These are phyloP conservation scores for Nicotiana attenuata DNA, from an alignment of 257 asterid species.

Conservation along the genomic window DNA sequence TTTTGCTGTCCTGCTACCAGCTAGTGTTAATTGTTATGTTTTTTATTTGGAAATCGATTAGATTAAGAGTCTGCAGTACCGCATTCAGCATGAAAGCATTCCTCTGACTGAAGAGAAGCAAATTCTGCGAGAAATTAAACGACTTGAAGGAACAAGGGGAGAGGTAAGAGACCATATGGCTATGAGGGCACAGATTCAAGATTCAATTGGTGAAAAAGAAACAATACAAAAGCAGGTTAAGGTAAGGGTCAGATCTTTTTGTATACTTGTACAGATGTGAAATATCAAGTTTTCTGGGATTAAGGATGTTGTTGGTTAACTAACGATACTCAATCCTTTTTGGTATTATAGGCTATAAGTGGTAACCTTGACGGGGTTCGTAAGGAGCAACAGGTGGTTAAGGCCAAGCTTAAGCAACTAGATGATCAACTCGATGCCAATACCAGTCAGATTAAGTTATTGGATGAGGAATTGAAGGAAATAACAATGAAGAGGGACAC, in stretches of 20 bases:
- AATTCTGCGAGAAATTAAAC: constrained; percentile 82
- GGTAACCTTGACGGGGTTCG: constrained; percentile 74
- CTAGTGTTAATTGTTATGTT: background rate
- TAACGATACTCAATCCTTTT: background rate
- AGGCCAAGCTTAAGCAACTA: constrained; percentile 55
- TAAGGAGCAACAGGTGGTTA: constrained; percentile 62
- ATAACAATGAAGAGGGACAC: constrained; percentile 53
- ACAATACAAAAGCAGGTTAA: constrained; percentile 80
- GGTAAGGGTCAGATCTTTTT: constrained; percentile 34
- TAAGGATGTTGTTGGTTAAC: background rate
- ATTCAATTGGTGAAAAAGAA: constrained; percentile 72
- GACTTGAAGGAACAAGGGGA: constrained; percentile 69
- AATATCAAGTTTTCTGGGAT: background rate
- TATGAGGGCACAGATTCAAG: constrained; percentile 64
- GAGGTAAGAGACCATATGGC: constrained; percentile 65
- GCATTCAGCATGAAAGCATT: constrained; percentile 90
- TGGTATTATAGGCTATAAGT: constrained; percentile 49
- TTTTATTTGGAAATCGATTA: constrained; percentile 6
- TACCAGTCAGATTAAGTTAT: constrained; percentile 38
- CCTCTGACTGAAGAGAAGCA: constrained; percentile 85
- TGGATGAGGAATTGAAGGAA: constrained; percentile 59
- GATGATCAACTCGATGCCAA: constrained; percentile 49
- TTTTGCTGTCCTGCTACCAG: background rate
- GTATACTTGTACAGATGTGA: background rate
- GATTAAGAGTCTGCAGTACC: constrained; percentile 77